These are phyloP conservation scores for Clonostachys solani DNA, from an alignment of 2,329 filamentous ascomycete genomes.

Conservation along the genomic window DNA sequence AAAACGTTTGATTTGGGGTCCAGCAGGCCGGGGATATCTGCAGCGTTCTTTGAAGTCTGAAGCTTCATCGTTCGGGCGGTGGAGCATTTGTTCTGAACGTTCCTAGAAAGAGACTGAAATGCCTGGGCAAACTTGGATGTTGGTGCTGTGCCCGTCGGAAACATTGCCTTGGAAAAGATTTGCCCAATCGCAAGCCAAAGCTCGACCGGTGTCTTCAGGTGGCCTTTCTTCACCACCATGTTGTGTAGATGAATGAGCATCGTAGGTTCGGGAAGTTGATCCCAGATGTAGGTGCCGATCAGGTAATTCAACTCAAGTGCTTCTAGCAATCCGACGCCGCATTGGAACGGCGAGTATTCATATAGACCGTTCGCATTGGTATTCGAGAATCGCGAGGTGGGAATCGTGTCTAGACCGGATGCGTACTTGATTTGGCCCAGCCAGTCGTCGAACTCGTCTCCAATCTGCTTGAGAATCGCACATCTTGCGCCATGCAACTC, in stretches of 20 bases:
- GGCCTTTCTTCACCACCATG: conserved; percentile 35
- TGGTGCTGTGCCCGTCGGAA: background rate
- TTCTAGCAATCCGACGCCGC: conserved; percentile 38
- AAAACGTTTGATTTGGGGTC: background rate
- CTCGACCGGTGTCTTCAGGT: conserved; percentile 15
- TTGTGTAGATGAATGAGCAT: conserved; percentile 40
- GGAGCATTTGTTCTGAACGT: background rate
- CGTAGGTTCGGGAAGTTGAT: conserved; percentile 29
- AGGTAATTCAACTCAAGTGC: conserved; percentile 32
- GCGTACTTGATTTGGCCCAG: background rate
- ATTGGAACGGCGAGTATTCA: conserved; percentile 43
- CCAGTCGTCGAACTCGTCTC: background rate
- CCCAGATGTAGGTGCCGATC: conserved; percentile 28
- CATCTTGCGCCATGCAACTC: background rate
- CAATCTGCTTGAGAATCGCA: too few species aligned
- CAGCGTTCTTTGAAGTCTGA: background rate
- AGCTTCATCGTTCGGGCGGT: background rate
- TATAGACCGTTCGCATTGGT: conserved; percentile 37
- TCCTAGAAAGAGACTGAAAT: background rate
- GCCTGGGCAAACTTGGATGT: background rate
- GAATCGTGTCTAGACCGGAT: background rate
- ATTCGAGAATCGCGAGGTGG: conserved; percentile 33
- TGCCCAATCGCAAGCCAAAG: background rate
- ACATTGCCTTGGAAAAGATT: background rate
- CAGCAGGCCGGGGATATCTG: background rate